Conservation (phyloP, 2,329 filamentous ascomycete genomes). For the Apiospora arundinis region DNA sequence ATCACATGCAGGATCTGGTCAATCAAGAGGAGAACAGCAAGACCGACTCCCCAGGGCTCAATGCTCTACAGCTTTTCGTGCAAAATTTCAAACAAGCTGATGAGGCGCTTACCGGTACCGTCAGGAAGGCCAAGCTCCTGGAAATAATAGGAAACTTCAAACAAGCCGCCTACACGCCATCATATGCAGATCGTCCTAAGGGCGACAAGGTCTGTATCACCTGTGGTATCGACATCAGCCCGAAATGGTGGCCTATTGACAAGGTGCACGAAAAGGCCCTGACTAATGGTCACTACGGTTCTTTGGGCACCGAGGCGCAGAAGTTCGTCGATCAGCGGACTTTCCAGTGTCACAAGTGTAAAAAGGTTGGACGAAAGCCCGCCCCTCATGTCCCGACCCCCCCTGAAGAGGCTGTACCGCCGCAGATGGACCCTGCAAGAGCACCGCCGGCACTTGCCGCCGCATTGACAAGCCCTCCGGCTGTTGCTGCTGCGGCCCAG, state of each 20-base stretch:
- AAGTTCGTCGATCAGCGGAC: conserved; percentile 65
- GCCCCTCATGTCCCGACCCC: conserved; percentile 38
- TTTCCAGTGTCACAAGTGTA: conserved; percentile 80
- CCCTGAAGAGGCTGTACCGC: conserved; percentile 37
- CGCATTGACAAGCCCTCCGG: conserved; percentile 34
- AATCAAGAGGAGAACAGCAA: conserved; percentile 53
- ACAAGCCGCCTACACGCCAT: conserved; percentile 46
- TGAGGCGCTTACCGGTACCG: conserved; percentile 85
- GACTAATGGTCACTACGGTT: conserved; percentile 57
- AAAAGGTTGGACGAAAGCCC: conserved; percentile 58
- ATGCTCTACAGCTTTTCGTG: conserved; percentile 84
- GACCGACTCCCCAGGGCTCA: conserved; percentile 60
- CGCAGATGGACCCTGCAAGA: conserved; percentile 35
- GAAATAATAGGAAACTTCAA: conserved; percentile 63
- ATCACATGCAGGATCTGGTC: conserved; percentile 79
- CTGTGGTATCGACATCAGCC: conserved; percentile 73
- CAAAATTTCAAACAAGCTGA: conserved; percentile 96
- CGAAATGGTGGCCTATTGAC: conserved; percentile 73
- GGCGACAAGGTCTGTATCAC: conserved; percentile 65
- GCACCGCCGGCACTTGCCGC: conserved; percentile 36
- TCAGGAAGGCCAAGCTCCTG: conserved; percentile 86
- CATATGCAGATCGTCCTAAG: conserved; percentile 31
- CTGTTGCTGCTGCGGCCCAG: conserved; percentile 33
- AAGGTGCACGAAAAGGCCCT: conserved; percentile 57
- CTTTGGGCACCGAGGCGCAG: conserved; percentile 60